Evolutionary conservation across 805 yeast species (phyloP), one percentile per base, ranked within the genome.

Genomic region (Lachancea cidri): DNA sequence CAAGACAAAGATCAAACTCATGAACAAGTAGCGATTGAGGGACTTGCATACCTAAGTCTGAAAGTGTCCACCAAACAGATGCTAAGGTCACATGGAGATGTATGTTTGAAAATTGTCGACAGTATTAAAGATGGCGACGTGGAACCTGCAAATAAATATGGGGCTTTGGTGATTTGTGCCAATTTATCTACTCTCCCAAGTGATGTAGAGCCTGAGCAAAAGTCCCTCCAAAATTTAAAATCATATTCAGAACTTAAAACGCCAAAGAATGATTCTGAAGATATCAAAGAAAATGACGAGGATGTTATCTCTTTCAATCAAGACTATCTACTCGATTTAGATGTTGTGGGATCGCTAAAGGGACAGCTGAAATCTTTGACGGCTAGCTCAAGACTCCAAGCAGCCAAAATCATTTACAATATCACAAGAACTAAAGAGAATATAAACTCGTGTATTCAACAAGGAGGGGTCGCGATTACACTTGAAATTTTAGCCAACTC

Each of bases 31-130:
- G 48, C 44, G 3, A 50, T 75, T 16, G 81, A 76, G 56, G 77
- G 73, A 1, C 52, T 76, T 30, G 75, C 80, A 5, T 75, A 73
- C 41, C 51, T 76, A n/a, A 67, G 71, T 3, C 52, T 76, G 32
- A 72, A 70, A 45, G 48, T 61, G 3, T 52, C 66, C 5, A 61
- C 72, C 0, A 68, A 67, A 45, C 48, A 55, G 2, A 40, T 39
- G 20, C 27, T 76, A 4, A 60, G 80, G 49, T 39, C 43, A n/a
- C 67, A 73, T 44, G 64, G 56, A 1, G 53, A 45, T 9, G 57
- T 68, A 4, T 52, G 70, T 9, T 60, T 65, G 16, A 57, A 48
- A 5, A 22, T 72, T 5, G 41, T 57, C 1, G 49, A 53, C 4
- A 17, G 53, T n/a, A 41, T 62, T 11, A 55, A 52, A 15, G 29